Base-by-base conservation (phyloP, 2,329 filamentous ascomycete species). In the Clonostachys rosea region DNA sequence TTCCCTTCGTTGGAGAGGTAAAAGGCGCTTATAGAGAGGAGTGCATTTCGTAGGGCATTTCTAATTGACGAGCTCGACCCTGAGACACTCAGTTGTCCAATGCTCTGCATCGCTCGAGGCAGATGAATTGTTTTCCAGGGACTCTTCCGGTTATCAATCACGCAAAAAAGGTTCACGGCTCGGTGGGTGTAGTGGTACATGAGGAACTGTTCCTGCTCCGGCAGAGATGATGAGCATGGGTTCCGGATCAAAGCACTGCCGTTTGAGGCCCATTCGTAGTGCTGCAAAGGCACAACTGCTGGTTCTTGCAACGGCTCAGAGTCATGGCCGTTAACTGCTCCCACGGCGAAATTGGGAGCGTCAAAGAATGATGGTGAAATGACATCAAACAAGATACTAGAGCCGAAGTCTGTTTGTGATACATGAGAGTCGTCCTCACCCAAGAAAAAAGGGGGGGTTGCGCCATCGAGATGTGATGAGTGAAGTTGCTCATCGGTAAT, bases 91-190 rank as follows among this genome's bases (percentile, higher is more conserved):
- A 60, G 17, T 30, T 60, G 49, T 7, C 58, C 57, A 3, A 51
- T 49, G 14, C 57, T 53, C 40, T 60, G 56, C 3, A 60, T 34
- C 3, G 51, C 57, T 30, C 55, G 51, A 0, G 56, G 57, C 1
- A 60, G 46, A 6, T 60, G 57, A 2, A 60, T 59, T 1, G 54
- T 57, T 41, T 58, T 59, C 58, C 58, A 60, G 0, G 57, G 58
- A 7, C 52, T 58, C 33, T 60, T 60, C 2, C 44, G 37, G 12
- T 59, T 58, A 8, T 59, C 58, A 14, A 60, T 54, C 40, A 60
- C 57, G n/a, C 56, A 58, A 12, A 59, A 60, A 5, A 60, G 44
- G 7, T 55, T 48, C 4, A 60, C 56, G 2, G 56, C 57, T 13
- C 50, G 50, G 7, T 60, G 51, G 6, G 49, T 45, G 30, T 60